phyloP scores from a whole-genome alignment of 2,329 filamentous ascomycete genomes.

The Beauveria caledonica region DNA sequence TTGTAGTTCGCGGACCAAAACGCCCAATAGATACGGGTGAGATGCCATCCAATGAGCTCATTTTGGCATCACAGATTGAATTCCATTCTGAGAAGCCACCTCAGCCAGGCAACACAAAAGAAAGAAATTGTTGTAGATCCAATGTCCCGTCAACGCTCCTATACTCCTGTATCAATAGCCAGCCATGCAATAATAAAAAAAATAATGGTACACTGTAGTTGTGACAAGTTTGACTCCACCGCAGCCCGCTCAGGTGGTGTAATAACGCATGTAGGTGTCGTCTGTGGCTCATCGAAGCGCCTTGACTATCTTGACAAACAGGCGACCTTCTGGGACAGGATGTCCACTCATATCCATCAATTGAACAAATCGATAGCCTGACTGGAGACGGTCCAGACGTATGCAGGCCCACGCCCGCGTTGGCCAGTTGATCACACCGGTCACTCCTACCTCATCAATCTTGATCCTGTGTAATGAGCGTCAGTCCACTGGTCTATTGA shows the following conservation, averaged over 20 bases:
- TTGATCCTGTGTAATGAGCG: constrained; percentile 36
- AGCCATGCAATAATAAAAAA: neutral
- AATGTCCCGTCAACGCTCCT: neutral
- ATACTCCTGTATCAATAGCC: neutral
- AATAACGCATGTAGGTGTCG: too few species aligned
- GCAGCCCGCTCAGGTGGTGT: too few species aligned
- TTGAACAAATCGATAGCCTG: constrained; percentile 46
- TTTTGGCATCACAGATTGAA: neutral
- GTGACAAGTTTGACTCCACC: neutral
- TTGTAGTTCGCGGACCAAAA: too few species aligned
- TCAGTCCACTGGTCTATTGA: neutral
- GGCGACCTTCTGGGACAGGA: constrained; percentile 35
- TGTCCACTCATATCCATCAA: constrained; percentile 39
- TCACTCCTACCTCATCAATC: constrained; percentile 37
- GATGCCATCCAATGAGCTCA: neutral
- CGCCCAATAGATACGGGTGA: too few species aligned
- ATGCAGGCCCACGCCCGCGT: constrained; percentile 50
- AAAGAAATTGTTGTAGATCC: neutral
- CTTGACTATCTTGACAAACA: constrained; percentile 48
- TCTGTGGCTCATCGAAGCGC: constrained; percentile 20
- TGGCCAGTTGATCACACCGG: constrained; percentile 28
- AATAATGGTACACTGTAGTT: neutral
- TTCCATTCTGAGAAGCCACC: neutral
- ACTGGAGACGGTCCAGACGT: constrained; percentile 47
- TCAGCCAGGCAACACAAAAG: neutral